These are phyloP conservation scores for Pseudognaphalium luteoalbum DNA, from an alignment of 129 eudicot species.

Conservation along the genomic window DNA sequence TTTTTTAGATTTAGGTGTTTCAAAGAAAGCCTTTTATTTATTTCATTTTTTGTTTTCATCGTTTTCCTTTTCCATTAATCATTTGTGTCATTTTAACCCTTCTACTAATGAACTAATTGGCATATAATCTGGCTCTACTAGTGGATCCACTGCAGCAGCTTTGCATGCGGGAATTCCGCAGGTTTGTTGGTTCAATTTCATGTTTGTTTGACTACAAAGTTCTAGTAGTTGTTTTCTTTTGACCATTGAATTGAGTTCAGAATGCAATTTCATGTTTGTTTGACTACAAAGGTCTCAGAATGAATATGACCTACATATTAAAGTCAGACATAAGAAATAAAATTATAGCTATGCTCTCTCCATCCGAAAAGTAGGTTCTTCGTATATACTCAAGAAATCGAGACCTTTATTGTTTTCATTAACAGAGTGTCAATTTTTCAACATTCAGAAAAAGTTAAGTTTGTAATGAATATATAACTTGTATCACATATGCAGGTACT, in stretches of 20 bases:
- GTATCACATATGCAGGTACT: constrained; percentile 48
- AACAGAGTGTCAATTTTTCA: background rate
- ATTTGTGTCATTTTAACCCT: constrained; percentile 19
- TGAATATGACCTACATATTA: background rate
- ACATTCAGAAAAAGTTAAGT: background rate
- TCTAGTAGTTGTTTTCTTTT: background rate
- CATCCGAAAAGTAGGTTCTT: background rate
- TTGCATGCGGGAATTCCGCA: constrained; percentile 87
- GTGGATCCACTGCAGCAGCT: constrained; percentile 98
- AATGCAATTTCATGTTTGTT: no score
- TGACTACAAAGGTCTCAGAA: background rate
- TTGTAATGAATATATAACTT: background rate
- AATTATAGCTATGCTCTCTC: background rate
- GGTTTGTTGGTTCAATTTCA: constrained; percentile 40
- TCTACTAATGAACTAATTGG: constrained; percentile 15
- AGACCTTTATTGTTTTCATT: background rate
- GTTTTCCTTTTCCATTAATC: background rate
- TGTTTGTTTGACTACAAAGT: constrained; percentile 19
- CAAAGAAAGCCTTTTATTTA: background rate
- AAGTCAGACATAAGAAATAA: background rate
- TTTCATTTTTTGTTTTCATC: background rate
- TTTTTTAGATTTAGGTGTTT: background rate
- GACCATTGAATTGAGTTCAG: background rate
- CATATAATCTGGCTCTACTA: constrained; percentile 28
- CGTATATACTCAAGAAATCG: background rate